phyloP scores from a whole-genome alignment of 495 filamentous ascomycete genomes.

The Echria macrotheca region DNA sequence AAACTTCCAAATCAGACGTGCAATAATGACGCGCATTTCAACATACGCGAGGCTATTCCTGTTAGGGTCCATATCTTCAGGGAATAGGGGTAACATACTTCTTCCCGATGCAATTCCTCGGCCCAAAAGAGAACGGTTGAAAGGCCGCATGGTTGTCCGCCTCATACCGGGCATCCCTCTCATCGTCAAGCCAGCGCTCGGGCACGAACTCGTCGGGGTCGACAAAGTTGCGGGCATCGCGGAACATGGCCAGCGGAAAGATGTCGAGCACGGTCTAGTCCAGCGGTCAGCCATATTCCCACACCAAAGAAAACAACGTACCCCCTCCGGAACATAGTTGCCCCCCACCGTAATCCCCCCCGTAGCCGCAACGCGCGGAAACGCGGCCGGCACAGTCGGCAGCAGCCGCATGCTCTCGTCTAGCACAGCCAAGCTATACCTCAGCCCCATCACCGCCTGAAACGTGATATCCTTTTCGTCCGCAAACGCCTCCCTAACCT shows the following conservation, averaged over 20 bases:
- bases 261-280: constrained; percentile 46
- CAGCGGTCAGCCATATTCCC: background rate
- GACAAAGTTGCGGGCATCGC: constrained; percentile 39
- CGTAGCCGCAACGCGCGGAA: constrained; percentile 35
- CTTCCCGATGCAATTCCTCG: constrained; percentile 45
- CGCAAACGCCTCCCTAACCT: constrained; percentile 44
- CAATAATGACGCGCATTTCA: constrained; percentile 46
- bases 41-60: constrained; percentile 22
- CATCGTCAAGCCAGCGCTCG: constrained; percentile 44
- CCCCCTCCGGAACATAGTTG: constrained; percentile 32
- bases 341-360: constrained; percentile 45
- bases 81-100: constrained; percentile 23
- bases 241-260: constrained; percentile 43
- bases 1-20: constrained; percentile 46
- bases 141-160: constrained; percentile 38
- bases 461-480: constrained; percentile 37
- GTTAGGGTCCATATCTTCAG: background rate
- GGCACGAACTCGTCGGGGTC: constrained; percentile 44
- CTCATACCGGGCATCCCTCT: constrained; percentile 29
- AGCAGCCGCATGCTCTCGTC: constrained; percentile 50
- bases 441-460: constrained; percentile 28
- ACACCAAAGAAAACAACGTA: constrained; percentile 24
- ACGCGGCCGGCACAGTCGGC: constrained; percentile 41
- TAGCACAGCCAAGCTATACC: constrained; percentile 48
- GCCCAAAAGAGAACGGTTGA: constrained; percentile 44